Conservation (phyloP, 306 rosid genomes). For the Fragaria nilgerrensis region DNA sequence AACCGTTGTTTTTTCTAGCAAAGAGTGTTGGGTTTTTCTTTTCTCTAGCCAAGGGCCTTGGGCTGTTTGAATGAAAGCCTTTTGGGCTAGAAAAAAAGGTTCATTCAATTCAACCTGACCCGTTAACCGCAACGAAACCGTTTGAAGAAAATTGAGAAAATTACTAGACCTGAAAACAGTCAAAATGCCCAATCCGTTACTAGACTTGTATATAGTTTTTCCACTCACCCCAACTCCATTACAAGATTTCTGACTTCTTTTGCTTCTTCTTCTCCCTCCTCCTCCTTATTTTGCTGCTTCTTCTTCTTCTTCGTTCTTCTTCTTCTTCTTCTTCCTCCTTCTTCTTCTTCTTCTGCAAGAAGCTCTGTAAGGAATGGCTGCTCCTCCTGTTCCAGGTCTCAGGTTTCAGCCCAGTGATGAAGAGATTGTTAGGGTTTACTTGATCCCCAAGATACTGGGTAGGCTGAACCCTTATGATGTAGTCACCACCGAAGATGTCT, state of each 20-base stretch:
- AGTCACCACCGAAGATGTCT: background rate
- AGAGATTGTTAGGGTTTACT: background rate
- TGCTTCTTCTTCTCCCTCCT: background rate
- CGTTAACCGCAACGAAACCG: background rate
- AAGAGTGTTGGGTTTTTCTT: too few relatives aligned
- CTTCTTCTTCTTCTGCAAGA: background rate
- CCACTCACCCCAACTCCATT: background rate
- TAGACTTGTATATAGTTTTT: too few relatives aligned
- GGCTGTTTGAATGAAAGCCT: background rate
- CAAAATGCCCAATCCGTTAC: background rate
- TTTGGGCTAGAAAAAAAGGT: background rate
- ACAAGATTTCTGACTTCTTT: too few relatives aligned
- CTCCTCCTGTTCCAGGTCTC: background rate
- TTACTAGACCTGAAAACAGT: background rate
- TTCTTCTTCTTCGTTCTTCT: too few relatives aligned
- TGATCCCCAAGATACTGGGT: background rate
- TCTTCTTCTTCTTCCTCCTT: too few relatives aligned
- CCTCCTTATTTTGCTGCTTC: background rate
- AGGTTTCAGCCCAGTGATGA: background rate
- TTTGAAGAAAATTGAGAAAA: background rate
- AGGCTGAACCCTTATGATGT: background rate
- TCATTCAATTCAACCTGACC: background rate
- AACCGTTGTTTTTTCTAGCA: too few relatives aligned
- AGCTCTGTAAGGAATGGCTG: background rate
- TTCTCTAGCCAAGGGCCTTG: background rate